phyloP scores from a whole-genome alignment of 129 eudicot species.

The sunflower (Helianthus annuus) region DNA sequence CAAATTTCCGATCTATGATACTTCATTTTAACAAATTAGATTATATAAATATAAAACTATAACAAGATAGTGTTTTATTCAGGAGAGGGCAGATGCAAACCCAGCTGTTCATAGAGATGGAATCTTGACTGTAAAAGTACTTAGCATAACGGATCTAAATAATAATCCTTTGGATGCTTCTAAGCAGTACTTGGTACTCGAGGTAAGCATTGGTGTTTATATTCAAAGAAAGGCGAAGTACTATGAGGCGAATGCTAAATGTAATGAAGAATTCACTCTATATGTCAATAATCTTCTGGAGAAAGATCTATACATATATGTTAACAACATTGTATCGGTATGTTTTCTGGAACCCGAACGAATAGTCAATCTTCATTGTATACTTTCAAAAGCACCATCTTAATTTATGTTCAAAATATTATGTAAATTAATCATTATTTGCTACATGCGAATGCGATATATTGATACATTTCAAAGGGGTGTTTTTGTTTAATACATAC shows the following conservation, averaged over 20 bases:
- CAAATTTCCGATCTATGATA: not conserved
- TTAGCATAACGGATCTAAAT: not conserved
- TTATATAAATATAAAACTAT: not conserved
- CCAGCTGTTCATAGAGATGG: not conserved
- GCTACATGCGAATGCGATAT: no score
- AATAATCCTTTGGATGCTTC: no score
- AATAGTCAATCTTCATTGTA: not conserved
- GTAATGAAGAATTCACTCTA: conserved; percentile 69
- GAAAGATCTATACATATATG: conserved; percentile 42
- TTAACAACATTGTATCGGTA: conserved; percentile 62
- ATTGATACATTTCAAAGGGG: no score
- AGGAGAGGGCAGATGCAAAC: not conserved
- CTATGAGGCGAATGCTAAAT: conserved; percentile 45
- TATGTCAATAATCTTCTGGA: conserved; percentile 50
- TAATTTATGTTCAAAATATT: no score
- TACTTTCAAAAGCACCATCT: no score
- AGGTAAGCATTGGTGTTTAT: not conserved
- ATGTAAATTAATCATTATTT: no score
- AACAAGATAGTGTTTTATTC: not conserved
- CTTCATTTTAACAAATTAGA: not conserved
- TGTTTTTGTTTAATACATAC: no score
- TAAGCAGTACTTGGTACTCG: not conserved
- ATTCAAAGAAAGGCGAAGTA: not conserved
- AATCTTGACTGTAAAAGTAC: not conserved
- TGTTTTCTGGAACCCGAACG: not conserved